Evolutionary conservation across 1,139 yeast species (phyloP), one percentile per base, ranked within the genome.

Genomic region (Yamadazyma epiphylla): DNA sequence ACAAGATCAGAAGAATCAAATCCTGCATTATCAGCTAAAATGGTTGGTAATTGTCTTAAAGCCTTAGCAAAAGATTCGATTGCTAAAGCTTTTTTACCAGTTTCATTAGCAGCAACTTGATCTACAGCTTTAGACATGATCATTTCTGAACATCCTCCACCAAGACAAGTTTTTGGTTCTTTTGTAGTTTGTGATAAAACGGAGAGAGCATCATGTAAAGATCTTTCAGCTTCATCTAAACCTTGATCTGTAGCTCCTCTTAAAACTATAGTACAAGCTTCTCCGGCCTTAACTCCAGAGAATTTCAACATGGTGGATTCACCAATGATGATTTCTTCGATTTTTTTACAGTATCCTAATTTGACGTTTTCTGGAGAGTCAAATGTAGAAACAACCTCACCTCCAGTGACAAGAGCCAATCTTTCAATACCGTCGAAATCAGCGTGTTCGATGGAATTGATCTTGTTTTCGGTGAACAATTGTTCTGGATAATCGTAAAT

Each of bases 81-180:
- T 1, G 99, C 99, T 39, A 91, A 69, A 1, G 96, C 83, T 53
- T 86, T 86, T 64, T 94, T 91, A 44, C 98, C 98, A 20, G 85
- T 82, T 45, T 83, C 91, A 51, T 86, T 88, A 49, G 94, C 94
- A 15, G 97, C 96, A 29, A 82, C 86, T 42, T 86, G 88, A 46
- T 94, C 98, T 22, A 91, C 97, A 5, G 98, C 96, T 59, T 86
- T 87, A 9, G 96, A 84, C 98, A 91, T 91, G 48, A 87, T 71
- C 96, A 91, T 89, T 61, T 91, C 99, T 4, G 96, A 80, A 55
- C 96, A 89, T 16, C 99, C 99, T 43, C 96, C 99, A 35, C 99
- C 99, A 28, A 91, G 73, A 22, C 94, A 94, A 2, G 96, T 88
- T 56, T 89, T 79, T n/a, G 97, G 85, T 51, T 88, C 96, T 46